Percentiles rank a stretch among this genome's conserved stretches.
Evolutionary conservation across 2,329 filamentous ascomycete genomes (phyloP).

Genomic region (Curvularia sp.): DNA sequence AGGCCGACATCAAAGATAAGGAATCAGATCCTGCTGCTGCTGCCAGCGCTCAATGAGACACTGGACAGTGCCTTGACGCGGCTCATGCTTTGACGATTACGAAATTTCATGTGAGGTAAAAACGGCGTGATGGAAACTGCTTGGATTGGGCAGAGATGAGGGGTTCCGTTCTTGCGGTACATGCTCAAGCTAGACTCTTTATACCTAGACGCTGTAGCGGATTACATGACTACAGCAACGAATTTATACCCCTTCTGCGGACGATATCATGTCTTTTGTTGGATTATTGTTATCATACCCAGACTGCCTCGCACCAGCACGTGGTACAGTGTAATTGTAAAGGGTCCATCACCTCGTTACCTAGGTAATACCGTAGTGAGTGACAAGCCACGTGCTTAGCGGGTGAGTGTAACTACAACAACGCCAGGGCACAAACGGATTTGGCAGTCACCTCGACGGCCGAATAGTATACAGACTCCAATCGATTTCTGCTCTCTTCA

Average conservation of each 20-base stretch:
- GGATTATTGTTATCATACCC: not conserved
- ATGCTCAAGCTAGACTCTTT: slow-evolving; percentile 14
- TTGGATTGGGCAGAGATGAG: slow-evolving; percentile 14
- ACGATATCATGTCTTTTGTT: not conserved
- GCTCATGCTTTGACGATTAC: slow-evolving; percentile 10
- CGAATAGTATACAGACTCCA: not conserved
- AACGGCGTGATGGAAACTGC: slow-evolving; percentile 22
- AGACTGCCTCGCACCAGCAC: not conserved
- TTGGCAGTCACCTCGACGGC: not conserved
- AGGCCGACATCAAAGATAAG: slow-evolving; percentile 21
- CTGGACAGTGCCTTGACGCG: slow-evolving; percentile 4
- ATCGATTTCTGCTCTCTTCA: not conserved
- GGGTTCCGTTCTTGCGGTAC: slow-evolving; percentile 9
- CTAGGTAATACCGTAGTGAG: not conserved
- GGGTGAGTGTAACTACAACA: not conserved
- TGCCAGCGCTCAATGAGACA: slow-evolving; percentile 15
- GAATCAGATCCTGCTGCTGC: slow-evolving; percentile 23
- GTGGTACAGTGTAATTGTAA: not conserved
- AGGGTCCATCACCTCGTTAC: not conserved
- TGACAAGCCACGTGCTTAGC: not conserved
- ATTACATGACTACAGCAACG: slow-evolving; percentile 8
- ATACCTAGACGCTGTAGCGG: slow-evolving; percentile 14
- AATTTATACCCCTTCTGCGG: slow-evolving; percentile 13
- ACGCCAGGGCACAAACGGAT: not conserved
- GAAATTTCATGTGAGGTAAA: slow-evolving; percentile 23